These are phyloP conservation scores for Geranomyces variabilis DNA, from an alignment of 192 early-diverging fungal genomes.

Conservation along the genomic window DNA sequence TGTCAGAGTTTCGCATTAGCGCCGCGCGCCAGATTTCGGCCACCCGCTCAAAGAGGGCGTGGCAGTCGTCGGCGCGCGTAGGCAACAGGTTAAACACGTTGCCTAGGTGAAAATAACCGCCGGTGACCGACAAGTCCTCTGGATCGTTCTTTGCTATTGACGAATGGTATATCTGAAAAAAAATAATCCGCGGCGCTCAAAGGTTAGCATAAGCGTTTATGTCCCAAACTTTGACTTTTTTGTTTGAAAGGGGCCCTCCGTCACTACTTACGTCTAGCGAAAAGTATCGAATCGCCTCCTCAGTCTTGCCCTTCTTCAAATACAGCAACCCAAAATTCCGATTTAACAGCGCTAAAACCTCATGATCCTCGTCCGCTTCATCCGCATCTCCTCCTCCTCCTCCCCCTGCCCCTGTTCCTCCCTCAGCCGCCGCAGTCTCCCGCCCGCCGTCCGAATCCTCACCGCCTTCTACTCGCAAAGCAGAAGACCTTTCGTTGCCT, in stretches of 20 bases:
- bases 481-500: background rate
- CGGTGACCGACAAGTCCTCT: slow-evolving; percentile 52
- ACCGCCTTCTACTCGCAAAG: background rate
- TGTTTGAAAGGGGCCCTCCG: background rate
- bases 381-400: no score
- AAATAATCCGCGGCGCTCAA: background rate
- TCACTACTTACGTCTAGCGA: slow-evolving; percentile 56
- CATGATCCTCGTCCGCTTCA: slow-evolving; percentile 31
- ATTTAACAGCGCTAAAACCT: slow-evolving; percentile 51
- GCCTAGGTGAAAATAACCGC: slow-evolving; percentile 61
- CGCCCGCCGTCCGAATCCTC: background rate
- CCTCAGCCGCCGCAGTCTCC: slow-evolving; percentile 1
- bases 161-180: slow-evolving; percentile 49
- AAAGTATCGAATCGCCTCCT: slow-evolving; percentile 48
- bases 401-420: slow-evolving; percentile 1
- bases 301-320: slow-evolving; percentile 36
- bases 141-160: slow-evolving; percentile 44
- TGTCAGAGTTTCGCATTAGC: slow-evolving; percentile 6
- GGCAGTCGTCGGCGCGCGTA: slow-evolving; percentile 32
- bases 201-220: no score
- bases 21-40: slow-evolving; percentile 47
- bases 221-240: background rate
- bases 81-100: slow-evolving; percentile 46
- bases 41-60: slow-evolving; percentile 50
- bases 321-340: slow-evolving; percentile 63